Percentiles rank a stretch among this genome's conserved stretches.
phyloP scores from a whole-genome alignment of 2,329 filamentous ascomycete genomes.

The Geosmithia morbida region DNA sequence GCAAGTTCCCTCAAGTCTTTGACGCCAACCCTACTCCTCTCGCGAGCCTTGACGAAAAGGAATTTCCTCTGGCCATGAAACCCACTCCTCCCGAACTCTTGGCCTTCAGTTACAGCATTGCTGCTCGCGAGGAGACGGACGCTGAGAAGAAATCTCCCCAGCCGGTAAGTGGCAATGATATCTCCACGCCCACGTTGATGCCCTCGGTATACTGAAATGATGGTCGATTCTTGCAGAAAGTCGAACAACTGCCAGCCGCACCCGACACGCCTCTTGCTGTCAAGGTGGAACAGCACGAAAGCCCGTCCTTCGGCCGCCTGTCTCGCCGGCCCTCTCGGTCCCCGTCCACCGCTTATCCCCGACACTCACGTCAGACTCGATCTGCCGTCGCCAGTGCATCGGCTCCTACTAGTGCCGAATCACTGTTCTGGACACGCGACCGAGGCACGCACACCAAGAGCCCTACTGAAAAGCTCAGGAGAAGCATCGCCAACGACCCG shows the following conservation, averaged over 20 bases:
- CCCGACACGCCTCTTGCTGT: conserved; percentile 11
- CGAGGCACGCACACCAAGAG: conserved; percentile 8
- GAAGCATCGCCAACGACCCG: conserved; percentile 2
- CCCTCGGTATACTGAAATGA: not conserved
- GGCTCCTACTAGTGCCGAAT: not conserved
- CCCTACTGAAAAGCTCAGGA: conserved; percentile 19
- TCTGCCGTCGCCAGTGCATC: conserved; percentile 1
- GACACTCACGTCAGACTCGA: conserved; percentile 14
- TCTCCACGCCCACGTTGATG: not conserved
- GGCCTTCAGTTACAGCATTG: conserved; percentile 57
- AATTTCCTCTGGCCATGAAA: conserved; percentile 75
- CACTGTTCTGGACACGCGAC: not conserved
- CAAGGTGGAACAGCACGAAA: conserved; percentile 13
- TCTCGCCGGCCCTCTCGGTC: conserved; percentile 16
- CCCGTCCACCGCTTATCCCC: conserved; percentile 16
- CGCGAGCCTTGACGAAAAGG: conserved; percentile 64
- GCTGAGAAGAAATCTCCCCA: not conserved
- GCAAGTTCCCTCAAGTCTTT: conserved; percentile 70
- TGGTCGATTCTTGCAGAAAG: not conserved
- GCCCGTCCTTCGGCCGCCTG: conserved; percentile 10
- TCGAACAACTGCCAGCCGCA: conserved; percentile 1
- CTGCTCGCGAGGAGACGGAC: conserved; percentile 40
- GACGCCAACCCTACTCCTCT: conserved; percentile 60
- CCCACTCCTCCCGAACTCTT: conserved; percentile 69
- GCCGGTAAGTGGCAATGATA: not conserved